These are phyloP conservation scores for Aquilaria sinensis DNA, from an alignment of 345 rosid genomes.

Conservation along the genomic window DNA sequence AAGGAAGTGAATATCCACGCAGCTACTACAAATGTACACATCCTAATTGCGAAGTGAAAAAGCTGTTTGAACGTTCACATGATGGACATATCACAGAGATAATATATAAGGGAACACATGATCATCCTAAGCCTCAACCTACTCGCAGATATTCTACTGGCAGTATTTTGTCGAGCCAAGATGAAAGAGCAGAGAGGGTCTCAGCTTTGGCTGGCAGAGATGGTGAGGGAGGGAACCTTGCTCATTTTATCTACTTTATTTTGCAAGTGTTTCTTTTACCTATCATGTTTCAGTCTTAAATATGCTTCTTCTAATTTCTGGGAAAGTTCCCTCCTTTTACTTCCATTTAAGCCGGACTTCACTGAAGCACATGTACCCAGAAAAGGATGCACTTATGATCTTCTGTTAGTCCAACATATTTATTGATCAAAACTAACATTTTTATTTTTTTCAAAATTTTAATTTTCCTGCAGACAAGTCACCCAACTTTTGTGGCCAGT, in stretches of 20 bases:
- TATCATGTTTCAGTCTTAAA: neutral
- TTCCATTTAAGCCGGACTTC: no score
- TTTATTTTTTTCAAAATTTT: conserved; percentile 4
- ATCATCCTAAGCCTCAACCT: conserved; percentile 95
- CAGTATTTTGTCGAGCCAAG: conserved; percentile 56
- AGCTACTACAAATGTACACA: conserved; percentile 98
- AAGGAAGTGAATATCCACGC: conserved; percentile 97
- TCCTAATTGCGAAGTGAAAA: conserved; percentile 97
- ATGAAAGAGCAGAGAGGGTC: conserved; percentile 58
- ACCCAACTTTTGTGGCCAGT: conserved; percentile 41
- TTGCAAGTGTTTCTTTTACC: conserved; percentile 2
- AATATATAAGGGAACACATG: conserved; percentile 91
- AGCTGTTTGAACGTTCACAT: conserved; percentile 85
- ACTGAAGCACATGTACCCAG: no score
- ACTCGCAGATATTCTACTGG: conserved; percentile 67
- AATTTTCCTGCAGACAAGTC: conserved; percentile 46
- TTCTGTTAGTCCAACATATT: no score
- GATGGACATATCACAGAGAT: conserved; percentile 92
- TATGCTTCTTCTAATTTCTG: no score
- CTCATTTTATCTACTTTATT: neutral
- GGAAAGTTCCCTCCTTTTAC: no score
- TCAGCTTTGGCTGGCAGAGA: conserved; percentile 44
- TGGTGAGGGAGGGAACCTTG: conserved; percentile 34
- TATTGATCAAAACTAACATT: no score
- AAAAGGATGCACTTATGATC: no score